Evolutionary conservation across 2,329 filamentous ascomycete genomes (phyloP).

Genomic region (Calycina herbarum): DNA sequence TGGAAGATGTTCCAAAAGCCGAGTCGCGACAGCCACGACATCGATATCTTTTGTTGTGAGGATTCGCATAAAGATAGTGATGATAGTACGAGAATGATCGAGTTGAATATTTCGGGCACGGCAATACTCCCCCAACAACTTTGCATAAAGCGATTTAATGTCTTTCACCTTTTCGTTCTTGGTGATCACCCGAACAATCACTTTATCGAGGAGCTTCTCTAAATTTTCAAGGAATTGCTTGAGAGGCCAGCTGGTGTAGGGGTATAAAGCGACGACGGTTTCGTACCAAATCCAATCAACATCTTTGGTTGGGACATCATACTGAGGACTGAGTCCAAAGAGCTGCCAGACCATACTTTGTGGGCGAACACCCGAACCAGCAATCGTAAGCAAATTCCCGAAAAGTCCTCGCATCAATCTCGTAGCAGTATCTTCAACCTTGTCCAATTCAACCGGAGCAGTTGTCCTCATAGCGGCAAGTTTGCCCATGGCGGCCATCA

Average conservation of each 20-base stretch:
- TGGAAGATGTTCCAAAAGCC: slow-evolving; percentile 23
- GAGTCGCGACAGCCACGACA: slow-evolving; percentile 15
- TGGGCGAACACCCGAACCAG: slow-evolving; percentile 31
- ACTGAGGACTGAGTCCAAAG: slow-evolving; percentile 22
- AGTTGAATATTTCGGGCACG: slow-evolving; percentile 30
- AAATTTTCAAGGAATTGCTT: slow-evolving; percentile 25
- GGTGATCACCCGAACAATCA: slow-evolving; percentile 23
- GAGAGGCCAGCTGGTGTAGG: slow-evolving; percentile 28
- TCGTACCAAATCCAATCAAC: slow-evolving; percentile 30
- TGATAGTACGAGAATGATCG: slow-evolving; percentile 27
- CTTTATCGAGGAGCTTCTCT: slow-evolving; percentile 30
- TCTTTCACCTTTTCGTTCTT: slow-evolving; percentile 22
- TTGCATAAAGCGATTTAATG: neutral
- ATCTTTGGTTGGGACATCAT: slow-evolving; percentile 23
- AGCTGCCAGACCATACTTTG: slow-evolving; percentile 32
- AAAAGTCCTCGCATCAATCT: slow-evolving; percentile 35
- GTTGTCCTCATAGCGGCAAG: slow-evolving; percentile 28
- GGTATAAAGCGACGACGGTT: slow-evolving; percentile 26
- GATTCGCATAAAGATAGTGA: slow-evolving; percentile 27
- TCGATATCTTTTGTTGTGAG: slow-evolving; percentile 17
- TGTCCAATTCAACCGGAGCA: slow-evolving; percentile 14
- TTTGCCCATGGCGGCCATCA: slow-evolving; percentile 34
- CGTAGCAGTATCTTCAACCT: slow-evolving; percentile 32
- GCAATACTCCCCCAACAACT: slow-evolving; percentile 24
- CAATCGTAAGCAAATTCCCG: slow-evolving; percentile 34